Base-by-base conservation (phyloP, 495 filamentous ascomycete genomes). In the Pseudoneurospora amorphoporcata region DNA sequence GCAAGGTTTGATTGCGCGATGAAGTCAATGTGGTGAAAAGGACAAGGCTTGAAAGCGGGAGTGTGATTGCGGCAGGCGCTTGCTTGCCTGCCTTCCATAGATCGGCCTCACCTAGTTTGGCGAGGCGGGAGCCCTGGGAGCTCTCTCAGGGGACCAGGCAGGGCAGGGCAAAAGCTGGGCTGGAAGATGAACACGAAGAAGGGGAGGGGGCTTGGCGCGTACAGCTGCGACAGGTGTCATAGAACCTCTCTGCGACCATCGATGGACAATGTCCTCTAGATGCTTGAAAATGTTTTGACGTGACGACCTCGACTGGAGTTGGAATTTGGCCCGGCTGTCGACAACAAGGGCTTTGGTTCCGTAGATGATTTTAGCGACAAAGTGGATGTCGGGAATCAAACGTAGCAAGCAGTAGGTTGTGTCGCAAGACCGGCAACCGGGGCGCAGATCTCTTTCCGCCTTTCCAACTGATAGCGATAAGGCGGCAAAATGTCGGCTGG, bases 391-490 rank as follows among this genome's bases (percentile, higher is more conserved):
- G 53, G 29, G 29, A 65, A 65, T 65, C 29, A 65, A 65, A 65
- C 53, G 53, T 65, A 65, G 53, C 53, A 65, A 65, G 53, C 53
- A 65, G 53, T 61, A 9, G n/a, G n/a, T 12, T 40, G 70, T 65
- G 71, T 58, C 58, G 74, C 71, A 68, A 58, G 68, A 72, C 73
- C 39, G 70, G 29, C 69, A 41, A 71, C 17, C 72, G 69, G 73
- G 74, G 45, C 73, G 74, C 71, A 77, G 76, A 80, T 79, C 77
- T 77, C 75, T 75, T 76, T 74, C 75, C 73, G 43, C 41, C 69
- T 68, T 47, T 73, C 70, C 70, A 39, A 35, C 68, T 69, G 79
- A 78, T 78, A 79, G 29, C 78, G 79, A 81, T 81, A 81, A 78
- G 77, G 42, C 72, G 77, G 77, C 38, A 71, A 72, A 79, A 79